A percentile compares a stretch with the other conserved stretches of the same genome.
Evolutionary conservation across 2,329 filamentous ascomycete genomes (phyloP).

Genomic region (Nigrospora osmanthi): DNA sequence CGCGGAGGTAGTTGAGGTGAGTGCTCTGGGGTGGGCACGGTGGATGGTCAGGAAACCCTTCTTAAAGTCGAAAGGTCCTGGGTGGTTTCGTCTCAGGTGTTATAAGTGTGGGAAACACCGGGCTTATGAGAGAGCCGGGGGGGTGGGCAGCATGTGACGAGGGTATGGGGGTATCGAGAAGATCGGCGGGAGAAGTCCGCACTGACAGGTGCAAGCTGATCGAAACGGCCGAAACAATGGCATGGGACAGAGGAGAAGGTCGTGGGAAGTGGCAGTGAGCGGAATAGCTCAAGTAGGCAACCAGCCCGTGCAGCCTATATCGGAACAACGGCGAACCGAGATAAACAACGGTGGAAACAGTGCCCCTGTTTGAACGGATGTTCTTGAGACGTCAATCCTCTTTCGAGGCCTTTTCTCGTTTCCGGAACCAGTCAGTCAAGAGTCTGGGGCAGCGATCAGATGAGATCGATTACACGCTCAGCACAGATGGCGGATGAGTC

Average conservation of each 20-base stretch:
- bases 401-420: constrained; percentile 11
- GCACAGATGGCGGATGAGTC: background rate
- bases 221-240: constrained; percentile 32
- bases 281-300: constrained; percentile 10
- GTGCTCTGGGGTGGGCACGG: background rate
- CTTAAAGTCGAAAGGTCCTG: background rate
- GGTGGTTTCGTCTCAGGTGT: no score
- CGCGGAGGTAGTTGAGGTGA: no score
- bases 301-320: constrained; percentile 9
- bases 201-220: constrained; percentile 25
- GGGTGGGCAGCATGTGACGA: constrained; percentile 9
- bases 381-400: constrained; percentile 16
- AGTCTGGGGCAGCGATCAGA: constrained; percentile 3
- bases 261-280: constrained; percentile 6
- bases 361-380: constrained; percentile 10
- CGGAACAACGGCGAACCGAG: constrained; percentile 7
- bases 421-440: background rate
- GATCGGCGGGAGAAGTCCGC: constrained; percentile 31
- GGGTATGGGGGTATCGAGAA: constrained; percentile 22
- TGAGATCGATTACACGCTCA: background rate
- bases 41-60: background rate
- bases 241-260: constrained; percentile 18
- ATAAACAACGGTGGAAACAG: constrained; percentile 7
- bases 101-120: constrained; percentile 10
- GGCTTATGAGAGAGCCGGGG: constrained; percentile 12